Evolutionary conservation across 2,329 filamentous ascomycete species (phyloP), one percentile per base, ranked within the genome.

Genomic region (Sphaerulina vaccinii): DNA sequence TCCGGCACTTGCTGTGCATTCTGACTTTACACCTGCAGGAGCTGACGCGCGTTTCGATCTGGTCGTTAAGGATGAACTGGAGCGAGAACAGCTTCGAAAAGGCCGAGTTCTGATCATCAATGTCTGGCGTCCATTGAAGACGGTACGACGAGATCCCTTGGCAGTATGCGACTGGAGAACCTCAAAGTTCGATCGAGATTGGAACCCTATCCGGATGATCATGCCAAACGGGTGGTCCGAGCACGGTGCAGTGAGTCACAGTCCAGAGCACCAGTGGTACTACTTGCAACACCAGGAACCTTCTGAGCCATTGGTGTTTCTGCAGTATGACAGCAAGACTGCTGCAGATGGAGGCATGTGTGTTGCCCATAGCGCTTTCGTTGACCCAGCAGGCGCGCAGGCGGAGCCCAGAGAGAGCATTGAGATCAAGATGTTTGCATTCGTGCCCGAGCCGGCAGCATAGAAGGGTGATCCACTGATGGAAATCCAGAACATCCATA

Each of bases 231-330:
- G 32, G 19, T 51, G 41, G 49, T 18, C 16, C 23, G 41, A 51
- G 40, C 41, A 40, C 10, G 38, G 49, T 2, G 21, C 13, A 11
- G 37, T 48, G 2, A 37, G 22, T 4, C 21, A 53, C 15, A 42
- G 24, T 10, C 9, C 38, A 5, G n/a, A 44, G 2, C 45, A 53
- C 16, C 11, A 33, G n/a, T 53, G 45, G 51, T 53, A 49, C 23
- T 49, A 42, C n/a, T 15, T 49, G n/a, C 22, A 43, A 5, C 2
- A 39, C 3, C 45, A 53, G 39, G 11, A 27, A 23, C 51, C 45
- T 9, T 44, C 27, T 40, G 91, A 62, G 87, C 92, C 76, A 62
- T 95, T 23, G 71, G 29, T 45, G 29, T 45, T 51, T 32, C 13
- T 41, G 33, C 95, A 51, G 95, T 44, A 27, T 24, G 39, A 51